Evolutionary conservation across 805 yeast species (phyloP).

Genomic region (Barnettozyma vustinii): DNA sequence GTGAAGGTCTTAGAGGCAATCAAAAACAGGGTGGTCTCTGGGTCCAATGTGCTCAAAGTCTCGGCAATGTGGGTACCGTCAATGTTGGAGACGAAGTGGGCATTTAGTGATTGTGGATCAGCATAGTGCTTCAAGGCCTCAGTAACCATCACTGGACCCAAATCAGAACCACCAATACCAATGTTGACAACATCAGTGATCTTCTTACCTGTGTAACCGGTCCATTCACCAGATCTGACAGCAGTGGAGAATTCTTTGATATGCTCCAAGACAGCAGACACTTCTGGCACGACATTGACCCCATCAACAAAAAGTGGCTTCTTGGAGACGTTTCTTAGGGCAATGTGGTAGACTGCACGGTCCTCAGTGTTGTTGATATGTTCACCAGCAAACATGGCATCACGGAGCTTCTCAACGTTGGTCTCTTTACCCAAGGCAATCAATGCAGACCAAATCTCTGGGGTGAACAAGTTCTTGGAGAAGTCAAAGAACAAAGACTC

Average conservation of each 20-base stretch:
- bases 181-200: slow-evolving; percentile 94
- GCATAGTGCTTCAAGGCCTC: slow-evolving; percentile 93
- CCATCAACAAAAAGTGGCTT: slow-evolving; percentile 88
- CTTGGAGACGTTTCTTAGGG: slow-evolving; percentile 87
- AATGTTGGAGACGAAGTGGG: slow-evolving; percentile 94
- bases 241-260: slow-evolving; percentile 92
- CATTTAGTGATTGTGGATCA: slow-evolving; percentile 57
- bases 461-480: slow-evolving; percentile 90
- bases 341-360: slow-evolving; percentile 96
- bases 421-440: slow-evolving; percentile 85
- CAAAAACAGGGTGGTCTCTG: slow-evolving; percentile 89
- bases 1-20: slow-evolving; percentile 98
- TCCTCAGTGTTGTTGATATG: slow-evolving; percentile 94
- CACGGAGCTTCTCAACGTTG: slow-evolving; percentile 78
- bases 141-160: slow-evolving; percentile 99
- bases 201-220: slow-evolving; percentile 91
- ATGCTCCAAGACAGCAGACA: slow-evolving; percentile 85
- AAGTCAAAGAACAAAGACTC: slow-evolving; percentile 90
- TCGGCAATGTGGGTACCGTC: slow-evolving; percentile 98
- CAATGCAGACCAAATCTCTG: slow-evolving; percentile 65
- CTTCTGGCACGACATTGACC: slow-evolving; percentile 83
- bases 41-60: slow-evolving; percentile 66
- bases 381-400: slow-evolving; percentile 86
- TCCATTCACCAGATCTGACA: slow-evolving; percentile 93
- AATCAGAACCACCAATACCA: slow-evolving; percentile 98